These are phyloP conservation scores for Paraurostyla sp. DNA, from an alignment of 73 alveolate genomes.

Conservation along the genomic window DNA sequence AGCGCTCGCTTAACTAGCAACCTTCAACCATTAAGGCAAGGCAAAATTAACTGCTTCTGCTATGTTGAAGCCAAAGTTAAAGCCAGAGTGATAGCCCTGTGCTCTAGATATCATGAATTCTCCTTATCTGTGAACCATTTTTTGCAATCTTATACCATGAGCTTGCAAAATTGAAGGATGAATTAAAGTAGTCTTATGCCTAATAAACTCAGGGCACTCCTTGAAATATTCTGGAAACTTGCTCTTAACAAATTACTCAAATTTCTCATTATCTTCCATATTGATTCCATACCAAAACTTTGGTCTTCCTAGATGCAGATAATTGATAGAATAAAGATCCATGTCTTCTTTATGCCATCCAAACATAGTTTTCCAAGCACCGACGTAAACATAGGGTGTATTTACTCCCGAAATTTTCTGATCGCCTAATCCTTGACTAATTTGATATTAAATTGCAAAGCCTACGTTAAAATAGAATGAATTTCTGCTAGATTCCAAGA, in stretches of 20 bases:
- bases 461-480: conserved; percentile 62
- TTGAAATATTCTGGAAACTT: conserved; percentile 78
- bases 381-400: conserved; percentile 86
- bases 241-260: conserved; percentile 76
- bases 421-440: conserved; percentile 73
- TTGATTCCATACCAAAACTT: conserved; percentile 92
- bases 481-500: conserved; percentile 85
- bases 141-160: conserved; percentile 77
- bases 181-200: conserved; percentile 87
- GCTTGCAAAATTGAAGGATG: conserved; percentile 71
- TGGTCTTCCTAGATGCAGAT: conserved; percentile 86
- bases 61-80: conserved; percentile 86
- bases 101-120: conserved; percentile 86
- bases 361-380: conserved; percentile 91
- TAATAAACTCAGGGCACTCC: conserved; percentile 86
- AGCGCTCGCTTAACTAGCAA: conserved; percentile 9
- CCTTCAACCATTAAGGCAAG: conserved; percentile 61
- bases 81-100: conserved; percentile 90
- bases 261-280: conserved; percentile 68
- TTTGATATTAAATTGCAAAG: not conserved
- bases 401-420: conserved; percentile 83
- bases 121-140: conserved; percentile 81
- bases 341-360: conserved; percentile 96
- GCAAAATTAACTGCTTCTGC: conserved; percentile 96
- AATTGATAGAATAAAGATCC: conserved; percentile 86